Percentiles rank a stretch among this genome's conserved stretches.
These are phyloP conservation scores for Lenwebbia sp. DNA, from an alignment of 345 rosid genomes.

Conservation along the genomic window DNA sequence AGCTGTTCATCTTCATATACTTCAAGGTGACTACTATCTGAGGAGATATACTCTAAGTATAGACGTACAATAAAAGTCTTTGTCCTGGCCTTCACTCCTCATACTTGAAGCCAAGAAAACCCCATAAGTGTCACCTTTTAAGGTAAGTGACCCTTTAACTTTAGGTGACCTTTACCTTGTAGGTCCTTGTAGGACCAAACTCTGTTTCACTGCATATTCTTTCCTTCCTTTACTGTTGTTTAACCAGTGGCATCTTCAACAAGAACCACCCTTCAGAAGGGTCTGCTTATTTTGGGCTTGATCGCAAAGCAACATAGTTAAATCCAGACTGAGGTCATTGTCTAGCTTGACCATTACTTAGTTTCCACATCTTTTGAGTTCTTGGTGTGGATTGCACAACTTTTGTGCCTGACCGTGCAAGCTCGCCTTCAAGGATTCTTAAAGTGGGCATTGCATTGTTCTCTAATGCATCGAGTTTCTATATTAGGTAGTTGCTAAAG, in stretches of 20 bases:
- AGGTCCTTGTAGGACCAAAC: neutral
- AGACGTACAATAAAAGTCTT: neutral
- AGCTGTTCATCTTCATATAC: neutral
- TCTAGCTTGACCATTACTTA: neutral
- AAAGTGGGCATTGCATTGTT: neutral
- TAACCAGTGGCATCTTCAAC: neutral
- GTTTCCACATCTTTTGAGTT: neutral
- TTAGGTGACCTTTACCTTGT: neutral
- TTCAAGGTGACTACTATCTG: neutral
- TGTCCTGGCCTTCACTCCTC: neutral
- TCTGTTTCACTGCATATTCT: neutral
- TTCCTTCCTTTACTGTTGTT: neutral
- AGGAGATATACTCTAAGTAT: neutral
- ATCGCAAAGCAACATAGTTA: neutral
- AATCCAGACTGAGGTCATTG: neutral
- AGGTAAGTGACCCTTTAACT: neutral
- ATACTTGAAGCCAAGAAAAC: neutral
- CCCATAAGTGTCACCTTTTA: neutral
- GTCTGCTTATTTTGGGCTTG: neutral
- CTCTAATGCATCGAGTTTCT: neutral
- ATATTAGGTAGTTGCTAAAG: neutral
- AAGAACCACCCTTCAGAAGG: neutral
- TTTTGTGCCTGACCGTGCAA: conserved; percentile 3
- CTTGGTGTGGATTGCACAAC: conserved; percentile 7
- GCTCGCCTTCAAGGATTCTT: neutral